Conservation (phyloP, 169 alveolate species). For the Plasmodium gonderi region DNA sequence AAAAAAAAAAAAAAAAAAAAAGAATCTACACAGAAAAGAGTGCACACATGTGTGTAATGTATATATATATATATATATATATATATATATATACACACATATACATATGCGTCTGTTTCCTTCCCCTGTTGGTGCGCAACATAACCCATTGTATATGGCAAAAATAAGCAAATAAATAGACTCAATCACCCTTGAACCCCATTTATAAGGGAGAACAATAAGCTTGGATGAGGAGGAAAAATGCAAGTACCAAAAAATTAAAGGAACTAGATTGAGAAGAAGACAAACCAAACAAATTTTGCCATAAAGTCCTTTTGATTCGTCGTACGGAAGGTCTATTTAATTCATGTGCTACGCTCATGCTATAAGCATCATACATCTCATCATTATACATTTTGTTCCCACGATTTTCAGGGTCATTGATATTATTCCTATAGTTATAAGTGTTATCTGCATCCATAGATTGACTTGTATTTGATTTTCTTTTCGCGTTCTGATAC, state of each 20-base stretch:
- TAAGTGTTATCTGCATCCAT: not conserved
- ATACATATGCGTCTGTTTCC: too few species aligned
- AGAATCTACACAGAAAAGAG: not conserved
- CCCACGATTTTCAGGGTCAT: not conserved
- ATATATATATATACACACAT: not conserved
- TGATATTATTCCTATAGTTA: not conserved
- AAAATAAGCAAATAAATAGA: too few species aligned
- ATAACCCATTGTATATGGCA: too few species aligned
- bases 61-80: not conserved
- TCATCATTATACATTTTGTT: not conserved
- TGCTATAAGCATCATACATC: not conserved
- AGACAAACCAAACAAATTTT: conserved; percentile 46
- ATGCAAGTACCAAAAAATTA: not conserved
- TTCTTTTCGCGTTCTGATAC: not conserved
- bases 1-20: not conserved
- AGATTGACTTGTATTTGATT: not conserved
- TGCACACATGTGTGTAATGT: not conserved
- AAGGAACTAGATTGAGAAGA: conserved; percentile 16
- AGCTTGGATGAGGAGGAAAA: not conserved
- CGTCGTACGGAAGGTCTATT: not conserved
- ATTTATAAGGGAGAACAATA: not conserved
- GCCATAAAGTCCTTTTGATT: conserved; percentile 44
- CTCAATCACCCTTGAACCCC: not conserved
- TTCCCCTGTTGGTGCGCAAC: too few species aligned
- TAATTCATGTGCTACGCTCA: not conserved